phyloP scores from a whole-genome alignment of 2,329 filamentous ascomycete genomes.

The Botrytis aclada region DNA sequence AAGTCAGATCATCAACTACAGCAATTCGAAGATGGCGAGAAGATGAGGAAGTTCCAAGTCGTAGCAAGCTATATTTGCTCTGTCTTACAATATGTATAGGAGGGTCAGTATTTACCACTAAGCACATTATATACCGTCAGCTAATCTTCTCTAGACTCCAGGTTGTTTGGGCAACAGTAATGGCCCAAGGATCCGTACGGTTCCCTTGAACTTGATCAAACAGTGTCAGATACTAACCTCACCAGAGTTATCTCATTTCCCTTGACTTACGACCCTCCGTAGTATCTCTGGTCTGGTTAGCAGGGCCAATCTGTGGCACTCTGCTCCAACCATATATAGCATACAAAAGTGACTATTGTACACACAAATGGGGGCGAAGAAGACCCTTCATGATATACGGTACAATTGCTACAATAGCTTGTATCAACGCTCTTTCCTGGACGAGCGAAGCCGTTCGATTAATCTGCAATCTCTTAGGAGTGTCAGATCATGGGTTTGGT shows the following conservation, averaged over 20 bases:
- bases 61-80: not conserved
- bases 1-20: not conserved
- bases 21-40: not conserved
- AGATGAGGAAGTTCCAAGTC: constrained; percentile 1
- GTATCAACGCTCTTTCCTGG: constrained; percentile 24
- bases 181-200: not conserved
- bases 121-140: not conserved
- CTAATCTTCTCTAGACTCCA: not conserved
- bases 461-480: not conserved
- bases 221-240: not conserved
- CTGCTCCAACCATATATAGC: constrained; percentile 53
- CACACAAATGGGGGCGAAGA: constrained; percentile 45
- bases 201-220: not conserved
- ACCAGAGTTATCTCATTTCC: not conserved
- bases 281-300: constrained; percentile 44
- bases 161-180: not conserved
- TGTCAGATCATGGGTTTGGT: not conserved
- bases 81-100: not conserved
- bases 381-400: constrained; percentile 52
- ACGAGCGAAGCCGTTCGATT: not conserved
- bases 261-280: not conserved
- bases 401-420: constrained; percentile 47
- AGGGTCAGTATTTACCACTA: not conserved
- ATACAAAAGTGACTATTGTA: constrained; percentile 48
- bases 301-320: constrained; percentile 51